Percentiles rank a stretch among this genome's conserved stretches.
These are phyloP conservation scores for Glutinoglossum americanum DNA, from an alignment of 495 filamentous ascomycete genomes.

Conservation along the genomic window DNA sequence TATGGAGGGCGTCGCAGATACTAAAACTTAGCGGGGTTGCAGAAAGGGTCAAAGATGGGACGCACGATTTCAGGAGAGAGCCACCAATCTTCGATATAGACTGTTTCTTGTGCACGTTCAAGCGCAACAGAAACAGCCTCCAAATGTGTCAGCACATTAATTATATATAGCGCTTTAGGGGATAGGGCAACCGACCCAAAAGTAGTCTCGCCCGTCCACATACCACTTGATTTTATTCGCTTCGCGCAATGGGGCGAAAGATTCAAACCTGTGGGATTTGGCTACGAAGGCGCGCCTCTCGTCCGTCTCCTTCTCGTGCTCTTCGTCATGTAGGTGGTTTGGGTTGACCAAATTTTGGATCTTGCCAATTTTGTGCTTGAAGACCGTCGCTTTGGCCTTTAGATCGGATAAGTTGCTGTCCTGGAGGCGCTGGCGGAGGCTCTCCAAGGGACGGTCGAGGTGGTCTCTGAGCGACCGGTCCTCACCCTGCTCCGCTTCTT, in stretches of 20 bases:
- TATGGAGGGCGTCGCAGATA: constrained; percentile 73
- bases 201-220: constrained; percentile 81
- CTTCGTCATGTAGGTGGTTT: constrained; percentile 88
- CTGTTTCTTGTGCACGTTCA: constrained; percentile 71
- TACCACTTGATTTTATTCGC: constrained; percentile 93
- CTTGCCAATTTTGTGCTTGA: constrained; percentile 46
- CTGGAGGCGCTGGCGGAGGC: background rate
- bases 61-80: constrained; percentile 55
- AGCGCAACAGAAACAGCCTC: constrained; percentile 64
- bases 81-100: constrained; percentile 98
- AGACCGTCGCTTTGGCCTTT: constrained; percentile 26
- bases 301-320: constrained; percentile 69
- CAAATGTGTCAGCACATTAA: background rate
- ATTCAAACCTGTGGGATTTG: constrained; percentile 62
- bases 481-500: background rate
- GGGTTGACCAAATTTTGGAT: constrained; percentile 57
- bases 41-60: background rate
- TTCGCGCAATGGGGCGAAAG: constrained; percentile 65
- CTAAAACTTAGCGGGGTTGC: background rate
- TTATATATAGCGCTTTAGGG: background rate
- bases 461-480: background rate
- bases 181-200: constrained; percentile 33
- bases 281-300: constrained; percentile 49
- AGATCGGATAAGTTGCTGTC: constrained; percentile 3
- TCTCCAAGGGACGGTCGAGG: background rate